Base-by-base conservation (phyloP, 2,329 filamentous ascomycete genomes). In the Trichoderma pleuroti region DNA sequence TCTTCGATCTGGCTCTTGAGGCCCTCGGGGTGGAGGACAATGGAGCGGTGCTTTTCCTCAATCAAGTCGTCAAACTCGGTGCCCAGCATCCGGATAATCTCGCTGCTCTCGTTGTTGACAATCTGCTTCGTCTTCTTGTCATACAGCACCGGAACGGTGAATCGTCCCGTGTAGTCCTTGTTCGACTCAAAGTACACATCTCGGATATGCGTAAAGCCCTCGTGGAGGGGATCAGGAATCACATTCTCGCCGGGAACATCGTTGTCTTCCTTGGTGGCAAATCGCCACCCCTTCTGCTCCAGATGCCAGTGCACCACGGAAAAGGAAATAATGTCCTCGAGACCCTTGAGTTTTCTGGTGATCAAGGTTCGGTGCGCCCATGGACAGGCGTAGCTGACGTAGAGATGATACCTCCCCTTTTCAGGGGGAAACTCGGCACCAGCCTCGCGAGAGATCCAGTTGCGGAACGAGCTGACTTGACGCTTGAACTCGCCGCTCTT, bases 241-340 rank as follows among this genome's bases (percentile, higher is more conserved):
- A 92, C 91, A 69, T 90, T 90, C 14, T 86, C 86, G 46, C 88
- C 89, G 1, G 83, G 85, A 73, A 63, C 24, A 16, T 88, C 84
- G 30, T 78, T 82, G 72, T 88, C 87, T 24, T 90, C 88, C 2
- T 86, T 71, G 1, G 89, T 92, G 6, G 87, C 87, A 80, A 98
- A 98, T 64, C 93, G 91, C 94, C 94, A 98, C 72, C 94, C 89
- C 36, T 85, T 84, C 59, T 89, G 79, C 32, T 81, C 86, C 84
- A 98, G 89, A 76, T 97, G 91, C 95, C 94, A 98, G 82, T 98
- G 94, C 67, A 98, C 94, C n/a, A 88, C 89, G 0, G 93, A 96
- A 75, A 85, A 88, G 24, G 87, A 86, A 75, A 99, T 90, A 74
- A 96, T 87, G 70, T 97, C 91, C 76, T 98, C 92, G 0, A 99